Evolutionary conservation across 1,139 yeast genomes (phyloP), one percentile per base, ranked within the genome.

Genomic region (Diutina catenulata): DNA sequence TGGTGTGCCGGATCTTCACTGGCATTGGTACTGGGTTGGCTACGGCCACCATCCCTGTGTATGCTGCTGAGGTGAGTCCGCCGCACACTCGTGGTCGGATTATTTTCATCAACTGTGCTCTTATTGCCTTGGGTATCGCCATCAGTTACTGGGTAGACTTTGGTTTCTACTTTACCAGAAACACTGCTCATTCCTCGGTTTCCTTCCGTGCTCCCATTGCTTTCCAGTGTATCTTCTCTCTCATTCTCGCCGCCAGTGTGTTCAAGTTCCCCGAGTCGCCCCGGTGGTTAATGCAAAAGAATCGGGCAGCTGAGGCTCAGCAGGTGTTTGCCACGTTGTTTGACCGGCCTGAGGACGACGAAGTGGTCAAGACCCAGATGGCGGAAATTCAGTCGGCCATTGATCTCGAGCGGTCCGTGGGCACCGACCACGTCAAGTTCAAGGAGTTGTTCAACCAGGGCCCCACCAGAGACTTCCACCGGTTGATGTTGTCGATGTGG

Each of bases 121-220:
- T 62, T 39, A 60, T 63, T 47, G 60, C 68, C 18, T 52, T 51
- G 38, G 70, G 67, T 39, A 61, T 64, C 43, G 60, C 65, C 41
- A 56, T 66, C 33, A 54, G 63, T 11, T 62, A 68, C 47, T 64
- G 69, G 69, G 45, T 64, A 26, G 72, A 67, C 43, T 66, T 64
- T 49, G 72, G 65, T 3, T 56, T 66, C 35, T 65, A 64, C 41
- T 64, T 61, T 45, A 42, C 46, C 2, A 43, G 42, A 20, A 43
- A 38, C 21, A 28, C n/a, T 11, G 46, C 45, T 9, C n/a, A n/a
- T n/a, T n/a, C n/a, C n/a, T 40, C 42, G 10, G 41, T 42, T 1
- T 43, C 46, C 48, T 60, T 71, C 68, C 57, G 72, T 51, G 61
- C 66, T 50, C 71, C 71, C 39, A 59, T 66, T 40, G 74, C 70